A percentile compares a stretch with the other conserved stretches of the same genome.
These are phyloP conservation scores for Amyloporia xantha DNA, from an alignment of 768 basidiomycete species.

Conservation along the genomic window DNA sequence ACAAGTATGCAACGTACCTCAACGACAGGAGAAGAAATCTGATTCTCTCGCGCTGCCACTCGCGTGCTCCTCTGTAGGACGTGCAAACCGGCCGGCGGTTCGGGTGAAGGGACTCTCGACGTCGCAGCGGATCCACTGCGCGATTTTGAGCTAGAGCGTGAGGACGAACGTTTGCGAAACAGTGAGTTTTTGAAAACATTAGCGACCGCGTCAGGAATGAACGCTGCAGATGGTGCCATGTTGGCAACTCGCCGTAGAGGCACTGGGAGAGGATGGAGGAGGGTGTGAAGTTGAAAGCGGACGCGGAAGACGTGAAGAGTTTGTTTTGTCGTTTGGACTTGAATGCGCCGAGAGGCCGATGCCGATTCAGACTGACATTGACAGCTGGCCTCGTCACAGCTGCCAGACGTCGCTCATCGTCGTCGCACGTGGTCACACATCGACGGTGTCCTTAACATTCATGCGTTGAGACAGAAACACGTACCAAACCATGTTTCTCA, in stretches of 20 bases:
- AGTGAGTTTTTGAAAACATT: slow-evolving; percentile 1
- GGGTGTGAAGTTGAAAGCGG: neutral
- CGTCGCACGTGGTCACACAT: neutral
- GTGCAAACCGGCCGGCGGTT: neutral
- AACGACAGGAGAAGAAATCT: neutral
- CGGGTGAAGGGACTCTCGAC: slow-evolving; percentile 1
- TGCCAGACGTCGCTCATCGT: neutral
- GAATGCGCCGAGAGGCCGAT: neutral
- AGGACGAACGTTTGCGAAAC: neutral
- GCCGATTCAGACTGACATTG: neutral
- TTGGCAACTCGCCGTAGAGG: neutral
- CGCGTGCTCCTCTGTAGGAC: slow-evolving; percentile 6
- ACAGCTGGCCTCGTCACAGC: neutral
- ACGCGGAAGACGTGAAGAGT: neutral
- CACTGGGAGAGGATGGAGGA: neutral
- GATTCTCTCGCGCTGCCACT: neutral
- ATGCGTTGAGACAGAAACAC: too few relatives aligned
- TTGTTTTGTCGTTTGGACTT: neutral
- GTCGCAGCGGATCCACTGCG: neutral
- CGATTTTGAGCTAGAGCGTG: neutral
- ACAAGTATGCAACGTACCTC: neutral
- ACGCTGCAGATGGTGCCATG: neutral
- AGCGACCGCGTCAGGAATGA: neutral
- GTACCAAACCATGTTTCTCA: too few relatives aligned
- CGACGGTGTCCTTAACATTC: too few relatives aligned